A percentile compares a stretch with the other conserved stretches of the same genome.
phyloP scores from a whole-genome alignment of 1,284 basidiomycete genomes.

The Prillingera fragicola region DNA sequence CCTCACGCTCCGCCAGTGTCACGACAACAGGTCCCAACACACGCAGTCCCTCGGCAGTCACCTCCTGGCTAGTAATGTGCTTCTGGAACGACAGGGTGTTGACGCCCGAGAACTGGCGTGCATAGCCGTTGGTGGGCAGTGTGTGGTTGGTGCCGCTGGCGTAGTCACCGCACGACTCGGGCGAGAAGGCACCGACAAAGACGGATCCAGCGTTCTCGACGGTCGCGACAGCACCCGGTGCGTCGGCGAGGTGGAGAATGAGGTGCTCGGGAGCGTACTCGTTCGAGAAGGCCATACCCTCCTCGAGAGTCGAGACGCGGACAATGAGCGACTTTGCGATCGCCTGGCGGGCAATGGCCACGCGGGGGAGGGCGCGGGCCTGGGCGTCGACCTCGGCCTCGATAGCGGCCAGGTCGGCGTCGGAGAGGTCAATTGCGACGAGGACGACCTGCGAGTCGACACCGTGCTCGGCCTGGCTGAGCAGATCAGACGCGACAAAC shows the following conservation, averaged over 20 bases:
- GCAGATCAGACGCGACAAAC: constrained; percentile 92
- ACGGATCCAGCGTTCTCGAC: constrained; percentile 92
- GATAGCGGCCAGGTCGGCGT: constrained; percentile 63
- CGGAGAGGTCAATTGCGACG: constrained; percentile 67
- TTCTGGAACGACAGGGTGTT: constrained; percentile 98
- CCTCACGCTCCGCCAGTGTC: constrained; percentile 89
- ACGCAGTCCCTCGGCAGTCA: constrained; percentile 72
- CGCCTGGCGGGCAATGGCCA: constrained; percentile 85
- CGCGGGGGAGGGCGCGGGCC: constrained; percentile 77
- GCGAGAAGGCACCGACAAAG: constrained; percentile 89
- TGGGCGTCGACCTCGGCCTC: constrained; percentile 83
- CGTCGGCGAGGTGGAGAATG: constrained; percentile 76
- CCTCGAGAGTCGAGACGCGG: constrained; percentile 59
- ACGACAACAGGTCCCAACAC: constrained; percentile 82
- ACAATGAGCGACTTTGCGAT: constrained; percentile 90
- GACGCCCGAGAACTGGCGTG: constrained; percentile 95
- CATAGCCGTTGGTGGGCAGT: constrained; percentile 88
- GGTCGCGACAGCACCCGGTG: constrained; percentile 59
- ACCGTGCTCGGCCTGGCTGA: constrained; percentile 97
- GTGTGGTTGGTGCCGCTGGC: constrained; percentile 99
- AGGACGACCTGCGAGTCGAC: constrained; percentile 97
- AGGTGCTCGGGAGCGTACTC: constrained; percentile 97
- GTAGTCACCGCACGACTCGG: constrained; percentile 88
- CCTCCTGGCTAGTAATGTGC: constrained; percentile 93
- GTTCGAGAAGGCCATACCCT: constrained; percentile 86